phyloP scores from a whole-genome alignment of 208 protist genomes.

The Leishmania martiniquensis region DNA sequence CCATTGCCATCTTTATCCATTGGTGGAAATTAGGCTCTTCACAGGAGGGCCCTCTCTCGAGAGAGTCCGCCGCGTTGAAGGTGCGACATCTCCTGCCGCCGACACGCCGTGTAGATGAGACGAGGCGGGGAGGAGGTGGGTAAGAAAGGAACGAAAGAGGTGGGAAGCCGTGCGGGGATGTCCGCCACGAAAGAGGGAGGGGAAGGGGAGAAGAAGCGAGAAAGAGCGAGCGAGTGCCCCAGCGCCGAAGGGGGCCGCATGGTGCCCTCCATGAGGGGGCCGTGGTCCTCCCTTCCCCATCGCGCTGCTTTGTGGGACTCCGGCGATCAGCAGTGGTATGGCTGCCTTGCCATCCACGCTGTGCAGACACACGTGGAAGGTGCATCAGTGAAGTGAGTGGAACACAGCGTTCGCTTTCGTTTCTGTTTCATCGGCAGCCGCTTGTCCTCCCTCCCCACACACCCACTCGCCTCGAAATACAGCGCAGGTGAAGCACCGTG shows the following conservation, averaged over 20 bases:
- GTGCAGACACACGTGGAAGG: no score
- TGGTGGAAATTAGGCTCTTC: background rate
- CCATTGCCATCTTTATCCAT: background rate
- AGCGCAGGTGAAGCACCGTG: background rate
- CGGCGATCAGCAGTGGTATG: background rate
- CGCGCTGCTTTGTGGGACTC: no score
- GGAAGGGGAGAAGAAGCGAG: background rate
- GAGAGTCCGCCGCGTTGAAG: background rate
- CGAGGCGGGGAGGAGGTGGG: background rate
- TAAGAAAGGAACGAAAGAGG: background rate
- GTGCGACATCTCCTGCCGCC: background rate
- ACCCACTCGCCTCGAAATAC: background rate
- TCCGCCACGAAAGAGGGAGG: no score
- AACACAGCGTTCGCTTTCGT: background rate
- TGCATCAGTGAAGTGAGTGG: background rate
- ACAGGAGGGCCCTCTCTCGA: background rate
- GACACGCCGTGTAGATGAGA: background rate
- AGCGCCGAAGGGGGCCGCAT: background rate
- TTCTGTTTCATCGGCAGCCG: background rate
- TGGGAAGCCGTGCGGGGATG: background rate
- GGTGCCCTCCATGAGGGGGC: background rate
- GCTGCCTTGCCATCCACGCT: background rate
- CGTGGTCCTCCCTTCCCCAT: background rate
- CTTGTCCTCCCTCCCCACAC: background rate
- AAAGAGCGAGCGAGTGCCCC: background rate